A percentile compares a stretch with the other conserved stretches of the same genome.
Conservation (phyloP, 2,329 filamentous ascomycete species). For the Nakataea oryzae region DNA sequence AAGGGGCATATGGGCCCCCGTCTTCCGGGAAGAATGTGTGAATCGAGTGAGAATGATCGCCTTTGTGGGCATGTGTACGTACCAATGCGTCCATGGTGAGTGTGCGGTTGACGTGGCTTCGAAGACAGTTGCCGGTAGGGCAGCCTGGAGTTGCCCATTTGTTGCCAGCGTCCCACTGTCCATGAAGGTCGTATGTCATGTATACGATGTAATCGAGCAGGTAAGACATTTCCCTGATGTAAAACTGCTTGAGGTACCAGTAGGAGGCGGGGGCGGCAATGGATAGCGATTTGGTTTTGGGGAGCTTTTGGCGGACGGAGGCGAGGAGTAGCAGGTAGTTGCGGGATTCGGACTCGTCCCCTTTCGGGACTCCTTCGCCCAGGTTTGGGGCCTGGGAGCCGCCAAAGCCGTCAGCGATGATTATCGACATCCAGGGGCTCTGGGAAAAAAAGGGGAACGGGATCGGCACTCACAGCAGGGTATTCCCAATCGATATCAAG, state of each 20-base stretch:
- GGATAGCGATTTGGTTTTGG: conserved; percentile 12
- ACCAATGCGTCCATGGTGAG: conserved; percentile 20
- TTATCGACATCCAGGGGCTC: neutral
- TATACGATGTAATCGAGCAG: conserved; percentile 21
- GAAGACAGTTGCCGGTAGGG: conserved; percentile 16
- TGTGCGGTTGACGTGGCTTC: conserved; percentile 25
- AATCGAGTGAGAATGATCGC: neutral
- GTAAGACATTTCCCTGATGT: conserved; percentile 15
- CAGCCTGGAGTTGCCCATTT: conserved; percentile 17
- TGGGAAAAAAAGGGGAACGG: too few relatives aligned
- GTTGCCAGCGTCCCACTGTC: conserved; percentile 25
- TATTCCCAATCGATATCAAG: conserved; percentile 9
- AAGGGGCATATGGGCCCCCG: neutral
- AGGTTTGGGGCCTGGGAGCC: conserved; percentile 19
- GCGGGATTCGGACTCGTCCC: conserved; percentile 11
- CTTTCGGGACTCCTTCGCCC: conserved; percentile 8
- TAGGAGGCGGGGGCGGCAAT: conserved; percentile 18
- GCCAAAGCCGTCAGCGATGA: conserved; percentile 9
- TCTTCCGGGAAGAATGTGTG: neutral
- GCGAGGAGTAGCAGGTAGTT: conserved; percentile 20
- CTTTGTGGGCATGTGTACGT: neutral
- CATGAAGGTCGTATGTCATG: conserved; percentile 24
- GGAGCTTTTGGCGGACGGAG: conserved; percentile 11
- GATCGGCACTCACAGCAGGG: conserved; percentile 2
- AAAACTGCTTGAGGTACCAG: conserved; percentile 21